phyloP scores from a whole-genome alignment of 2,329 filamentous ascomycete species.

The Pseudogymnoascus sp. region DNA sequence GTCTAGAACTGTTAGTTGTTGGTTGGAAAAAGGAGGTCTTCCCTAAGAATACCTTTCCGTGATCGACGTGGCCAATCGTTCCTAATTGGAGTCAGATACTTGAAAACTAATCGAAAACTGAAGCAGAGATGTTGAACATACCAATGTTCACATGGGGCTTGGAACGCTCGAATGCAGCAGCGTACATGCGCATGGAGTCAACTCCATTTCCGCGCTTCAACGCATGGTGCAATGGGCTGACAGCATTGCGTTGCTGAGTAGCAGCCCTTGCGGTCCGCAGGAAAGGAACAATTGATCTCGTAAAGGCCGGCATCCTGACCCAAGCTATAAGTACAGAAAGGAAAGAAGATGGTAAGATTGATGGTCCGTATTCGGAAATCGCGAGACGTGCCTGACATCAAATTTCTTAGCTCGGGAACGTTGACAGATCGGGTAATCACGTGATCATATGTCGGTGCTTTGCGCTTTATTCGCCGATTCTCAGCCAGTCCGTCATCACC shows the following conservation, averaged over 20 bases:
- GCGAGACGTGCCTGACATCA: conserved; percentile 5
- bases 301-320: conserved; percentile 67
- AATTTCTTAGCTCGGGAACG: conserved; percentile 7
- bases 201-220: conserved; percentile 54
- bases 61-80: conserved; percentile 99
- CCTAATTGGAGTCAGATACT: conserved; percentile 37
- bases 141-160: conserved; percentile 99
- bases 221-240: conserved; percentile 69
- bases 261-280: conserved; percentile 73
- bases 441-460: background rate
- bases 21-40: conserved; percentile 10
- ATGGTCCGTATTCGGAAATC: conserved; percentile 4
- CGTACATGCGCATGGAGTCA: conserved; percentile 57
- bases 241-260: conserved; percentile 56
- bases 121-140: conserved; percentile 31
- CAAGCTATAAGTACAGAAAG: conserved; percentile 11
- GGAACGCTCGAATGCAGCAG: conserved; percentile 65
- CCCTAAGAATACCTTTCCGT: conserved; percentile 70
- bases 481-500: background rate
- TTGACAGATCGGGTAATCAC: background rate
- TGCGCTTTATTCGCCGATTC: background rate
- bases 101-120: conserved; percentile 7
- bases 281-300: conserved; percentile 70
- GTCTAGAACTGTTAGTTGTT: conserved; percentile 50
- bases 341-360: conserved; percentile 11